Conservation (phyloP, 495 filamentous ascomycete genomes). For the Lasiosphaeriaceae sp. region DNA sequence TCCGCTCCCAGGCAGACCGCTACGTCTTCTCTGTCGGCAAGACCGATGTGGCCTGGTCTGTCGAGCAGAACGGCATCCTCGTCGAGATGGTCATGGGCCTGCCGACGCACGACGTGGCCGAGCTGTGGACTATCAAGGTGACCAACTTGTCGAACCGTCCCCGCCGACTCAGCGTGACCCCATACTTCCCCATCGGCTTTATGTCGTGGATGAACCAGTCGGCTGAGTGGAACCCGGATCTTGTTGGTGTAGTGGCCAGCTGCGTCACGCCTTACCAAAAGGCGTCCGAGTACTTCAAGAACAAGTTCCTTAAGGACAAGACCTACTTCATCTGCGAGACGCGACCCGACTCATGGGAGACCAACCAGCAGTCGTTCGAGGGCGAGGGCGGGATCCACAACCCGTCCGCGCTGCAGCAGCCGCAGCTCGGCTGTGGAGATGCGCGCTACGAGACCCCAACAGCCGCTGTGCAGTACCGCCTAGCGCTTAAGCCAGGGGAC, state of each 20-base stretch:
- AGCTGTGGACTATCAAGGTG: slow-evolving; percentile 53
- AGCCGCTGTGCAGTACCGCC: slow-evolving; percentile 50
- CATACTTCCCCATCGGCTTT: slow-evolving; percentile 55
- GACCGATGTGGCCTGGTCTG: slow-evolving; percentile 49
- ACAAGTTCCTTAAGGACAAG: slow-evolving; percentile 54
- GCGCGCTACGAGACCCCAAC: slow-evolving; percentile 54
- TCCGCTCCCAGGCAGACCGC: slow-evolving; percentile 43
- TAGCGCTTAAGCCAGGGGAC: slow-evolving; percentile 35
- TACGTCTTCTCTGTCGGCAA: slow-evolving; percentile 55
- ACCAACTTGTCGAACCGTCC: slow-evolving; percentile 44
- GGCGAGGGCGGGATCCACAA: slow-evolving; percentile 54
- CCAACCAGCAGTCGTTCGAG: slow-evolving; percentile 48
- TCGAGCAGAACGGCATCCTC: slow-evolving; percentile 46
- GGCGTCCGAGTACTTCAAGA: slow-evolving; percentile 53
- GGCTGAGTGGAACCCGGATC: slow-evolving; percentile 44
- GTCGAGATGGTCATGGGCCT: slow-evolving; percentile 51
- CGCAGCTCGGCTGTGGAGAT: slow-evolving; percentile 38
- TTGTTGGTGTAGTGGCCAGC: slow-evolving; percentile 46
- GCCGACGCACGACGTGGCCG: slow-evolving; percentile 50
- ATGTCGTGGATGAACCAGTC: slow-evolving; percentile 61
- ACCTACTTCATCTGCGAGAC: slow-evolving; percentile 55
- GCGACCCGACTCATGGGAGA: slow-evolving; percentile 47
- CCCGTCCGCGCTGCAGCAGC: slow-evolving; percentile 37
- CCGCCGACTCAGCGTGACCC: slow-evolving; percentile 48
- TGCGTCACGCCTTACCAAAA: slow-evolving; percentile 55